Evolutionary conservation across 257 asterid species (phyloP).

Genomic region (Plectranthus barbatus): DNA sequence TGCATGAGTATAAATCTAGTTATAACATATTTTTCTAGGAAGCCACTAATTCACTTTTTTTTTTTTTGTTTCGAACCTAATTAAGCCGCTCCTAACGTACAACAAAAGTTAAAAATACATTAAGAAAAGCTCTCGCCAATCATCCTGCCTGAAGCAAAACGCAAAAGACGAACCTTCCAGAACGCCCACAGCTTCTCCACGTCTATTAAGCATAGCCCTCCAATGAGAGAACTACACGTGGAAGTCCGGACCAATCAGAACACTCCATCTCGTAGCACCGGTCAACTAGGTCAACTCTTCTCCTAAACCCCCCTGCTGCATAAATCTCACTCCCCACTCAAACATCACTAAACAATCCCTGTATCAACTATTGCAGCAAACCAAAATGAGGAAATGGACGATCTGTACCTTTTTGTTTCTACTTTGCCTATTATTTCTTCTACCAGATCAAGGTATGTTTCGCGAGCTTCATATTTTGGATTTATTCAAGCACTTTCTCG

Average conservation of each 20-base stretch:
- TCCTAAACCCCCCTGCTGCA: conserved; percentile 13
- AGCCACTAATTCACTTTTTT: too few species aligned
- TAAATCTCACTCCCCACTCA: conserved; percentile 11
- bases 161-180: conserved; percentile 30
- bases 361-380: background rate
- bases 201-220: conserved; percentile 23
- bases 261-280: conserved; percentile 26
- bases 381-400: conserved; percentile 81
- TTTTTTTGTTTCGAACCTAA: too few species aligned
- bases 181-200: conserved; percentile 32
- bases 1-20: too few species aligned
- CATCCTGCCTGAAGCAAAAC: background rate
- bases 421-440: conserved; percentile 53
- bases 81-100: too few species aligned
- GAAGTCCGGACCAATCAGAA: conserved; percentile 29
- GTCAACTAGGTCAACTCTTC: background rate
- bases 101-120: too few species aligned
- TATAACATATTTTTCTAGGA: too few species aligned
- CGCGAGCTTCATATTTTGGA: background rate
- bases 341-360: background rate
- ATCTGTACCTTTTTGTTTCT: conserved; percentile 50
- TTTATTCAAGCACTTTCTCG: background rate
- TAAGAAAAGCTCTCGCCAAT: background rate
- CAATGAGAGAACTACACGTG: conserved; percentile 42
- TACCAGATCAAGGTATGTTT: conserved; percentile 78